Evolutionary conservation across 176 grass and related monocot genomes (phyloP), one percentile per base, ranked within the genome.

Genomic region (Cenchrus americanus): DNA sequence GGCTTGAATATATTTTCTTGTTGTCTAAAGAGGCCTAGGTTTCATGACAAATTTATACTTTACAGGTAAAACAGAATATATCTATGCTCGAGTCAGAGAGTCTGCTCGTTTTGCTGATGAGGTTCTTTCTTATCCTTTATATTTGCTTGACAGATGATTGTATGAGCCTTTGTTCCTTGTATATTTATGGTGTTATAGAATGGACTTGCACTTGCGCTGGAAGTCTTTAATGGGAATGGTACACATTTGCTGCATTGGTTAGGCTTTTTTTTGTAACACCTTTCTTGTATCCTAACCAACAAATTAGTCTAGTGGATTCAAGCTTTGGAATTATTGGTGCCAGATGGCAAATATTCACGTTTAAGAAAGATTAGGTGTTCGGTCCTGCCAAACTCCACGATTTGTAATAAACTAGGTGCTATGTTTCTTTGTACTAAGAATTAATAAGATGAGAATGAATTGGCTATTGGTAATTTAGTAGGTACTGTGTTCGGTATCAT

Each of bases 31-130:
- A 80, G 23, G n/a, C 49, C 63, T 60, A 53, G 82, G 2, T 23
- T 73, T 74, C 23, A 55, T 78, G 58, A 71, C 62, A 27, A 69
- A 63, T 69, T 12, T 71, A 47, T 37, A 52, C 57, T 78, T 88
- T 86, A 40, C 82, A 98, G 96, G 96, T 87, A 95, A 95, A 93
- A 95, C 89, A 41, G 96, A 98, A 82, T 98, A 98, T 92, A 85
- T 98, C 43, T 98, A 86, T 82, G 87, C 86, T 80, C 58, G 54
- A 72, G 91, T 95, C 62, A 95, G 90, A 85, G 89, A 93, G 69
- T 82, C 87, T 82, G 85, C 87, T 73, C 78, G 80, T 21, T 92
- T 85, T 69, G 87, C 96, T 76, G 75, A 87, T 47, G 91, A 98
- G 96, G 96, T 98, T 82, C 65, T 71, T 71, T 69, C 77, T 49